Evolutionary conservation across 2,329 filamentous ascomycete genomes (phyloP).

Genomic region (Geosmithia morbida): DNA sequence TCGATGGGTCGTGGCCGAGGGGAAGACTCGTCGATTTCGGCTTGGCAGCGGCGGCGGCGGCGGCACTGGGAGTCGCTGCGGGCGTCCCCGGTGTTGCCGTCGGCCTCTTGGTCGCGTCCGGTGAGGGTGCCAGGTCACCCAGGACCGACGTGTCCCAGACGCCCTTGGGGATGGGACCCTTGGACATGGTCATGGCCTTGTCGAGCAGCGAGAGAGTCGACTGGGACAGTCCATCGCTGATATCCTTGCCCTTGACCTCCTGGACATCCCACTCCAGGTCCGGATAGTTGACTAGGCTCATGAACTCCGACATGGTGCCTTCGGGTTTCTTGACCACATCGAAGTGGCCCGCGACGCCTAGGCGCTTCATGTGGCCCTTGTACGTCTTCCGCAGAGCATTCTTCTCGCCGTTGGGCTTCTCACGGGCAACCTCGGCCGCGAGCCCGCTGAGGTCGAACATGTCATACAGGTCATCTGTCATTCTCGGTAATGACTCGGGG

Average conservation of each 20-base stretch:
- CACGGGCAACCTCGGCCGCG: constrained; percentile 46
- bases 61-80: constrained; percentile 5
- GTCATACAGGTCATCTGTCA: constrained; percentile 43
- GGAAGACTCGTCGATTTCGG: constrained; percentile 6
- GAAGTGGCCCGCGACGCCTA: constrained; percentile 47
- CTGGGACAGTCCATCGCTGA: constrained; percentile 35
- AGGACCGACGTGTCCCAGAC: constrained; percentile 44
- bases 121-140: constrained; percentile 34
- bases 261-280: constrained; percentile 43
- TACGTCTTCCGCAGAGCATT: constrained; percentile 54
- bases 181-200: constrained; percentile 41
- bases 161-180: constrained; percentile 37
- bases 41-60: too few species aligned
- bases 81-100: constrained; percentile 41
- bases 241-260: constrained; percentile 37
- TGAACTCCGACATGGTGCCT: constrained; percentile 34
- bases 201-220: constrained; percentile 26
- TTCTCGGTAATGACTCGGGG: constrained; percentile 28
- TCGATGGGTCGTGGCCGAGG: constrained; percentile 27
- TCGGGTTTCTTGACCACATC: constrained; percentile 41
- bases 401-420: constrained; percentile 51
- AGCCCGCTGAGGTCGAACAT: constrained; percentile 40
- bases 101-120: constrained; percentile 23
- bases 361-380: constrained; percentile 52
- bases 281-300: constrained; percentile 33